Conservation (phyloP, 768 basidiomycete species). For the Suillus plorans region DNA sequence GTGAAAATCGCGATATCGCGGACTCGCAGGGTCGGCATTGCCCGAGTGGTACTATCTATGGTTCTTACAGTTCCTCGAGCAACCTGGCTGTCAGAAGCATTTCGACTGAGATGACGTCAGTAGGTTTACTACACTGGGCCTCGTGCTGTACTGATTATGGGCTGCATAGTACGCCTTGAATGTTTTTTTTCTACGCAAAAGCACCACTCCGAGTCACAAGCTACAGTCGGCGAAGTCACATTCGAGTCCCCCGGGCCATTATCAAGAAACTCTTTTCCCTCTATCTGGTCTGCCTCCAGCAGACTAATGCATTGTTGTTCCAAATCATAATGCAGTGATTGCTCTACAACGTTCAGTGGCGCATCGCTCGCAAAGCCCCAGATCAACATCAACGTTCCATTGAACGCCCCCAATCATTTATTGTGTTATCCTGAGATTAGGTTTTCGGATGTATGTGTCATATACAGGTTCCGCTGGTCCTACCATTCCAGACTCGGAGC, state of each 20-base stretch:
- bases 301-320: background rate
- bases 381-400: background rate
- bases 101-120: background rate
- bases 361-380: background rate
- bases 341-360: background rate
- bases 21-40: too few relatives aligned
- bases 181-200: background rate
- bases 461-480: background rate
- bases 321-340: background rate
- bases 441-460: background rate
- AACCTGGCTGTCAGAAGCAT: background rate
- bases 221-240: background rate
- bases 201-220: background rate
- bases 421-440: background rate
- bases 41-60: too few relatives aligned
- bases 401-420: background rate
- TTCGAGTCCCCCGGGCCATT: background rate
- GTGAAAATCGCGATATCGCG: too few relatives aligned
- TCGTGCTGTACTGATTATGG: background rate
- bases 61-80: background rate
- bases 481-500: background rate
- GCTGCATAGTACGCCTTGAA: background rate
- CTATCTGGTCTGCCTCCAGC: background rate
- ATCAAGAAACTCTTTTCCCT: background rate
- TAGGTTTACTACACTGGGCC: background rate